Evolutionary conservation across 2,329 filamentous ascomycete species (phyloP), one percentile per base, ranked within the genome.

Genomic region (Xylaria sp.): DNA sequence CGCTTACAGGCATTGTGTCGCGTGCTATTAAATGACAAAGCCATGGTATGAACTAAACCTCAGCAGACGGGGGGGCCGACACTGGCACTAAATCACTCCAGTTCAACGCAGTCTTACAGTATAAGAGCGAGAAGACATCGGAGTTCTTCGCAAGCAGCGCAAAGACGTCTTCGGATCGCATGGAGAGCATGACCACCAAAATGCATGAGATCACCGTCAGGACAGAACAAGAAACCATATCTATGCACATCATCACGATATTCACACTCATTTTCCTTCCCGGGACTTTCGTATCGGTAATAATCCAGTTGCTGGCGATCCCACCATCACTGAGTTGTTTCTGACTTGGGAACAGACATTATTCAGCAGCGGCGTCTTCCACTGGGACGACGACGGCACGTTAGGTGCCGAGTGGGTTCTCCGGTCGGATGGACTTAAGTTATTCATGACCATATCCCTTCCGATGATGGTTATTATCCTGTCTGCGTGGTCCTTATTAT

Each of bases 171-270:
- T 50, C 63, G 8, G 43, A 52, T 39, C 45, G 44, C 13, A 65
- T 64, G 63, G 53, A 65, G 21, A 17, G 29, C 0, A 61, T 57
- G 48, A 63, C 74, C 7, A 73, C 75, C 55, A 75, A 79, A 58
- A 80, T 78, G 59, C 77, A 81, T 60, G 74, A 73, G 48, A 80
- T 83, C n/a, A 79, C 80, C 0, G 64, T 76, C 18, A 78, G 81
- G 41, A 78, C 75, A 11, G 77, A 79, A 21, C 76, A 80, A 50
- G 61, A 70, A 40, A 70, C 67, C 0, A 58, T 65, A 5, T 69
- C 69, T 1, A 70, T 71, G 66, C 66, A 69, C 19, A 58, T 67
- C 16, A 70, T 71, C 19, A 71, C 67, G 0, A 56, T 66, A 18
- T 59, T 70, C 7, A 67, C 66, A 6, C 59, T 71, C 13, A 60